phyloP scores from a whole-genome alignment of 2,329 filamentous ascomycete genomes.

The Aspergillus sp. region DNA sequence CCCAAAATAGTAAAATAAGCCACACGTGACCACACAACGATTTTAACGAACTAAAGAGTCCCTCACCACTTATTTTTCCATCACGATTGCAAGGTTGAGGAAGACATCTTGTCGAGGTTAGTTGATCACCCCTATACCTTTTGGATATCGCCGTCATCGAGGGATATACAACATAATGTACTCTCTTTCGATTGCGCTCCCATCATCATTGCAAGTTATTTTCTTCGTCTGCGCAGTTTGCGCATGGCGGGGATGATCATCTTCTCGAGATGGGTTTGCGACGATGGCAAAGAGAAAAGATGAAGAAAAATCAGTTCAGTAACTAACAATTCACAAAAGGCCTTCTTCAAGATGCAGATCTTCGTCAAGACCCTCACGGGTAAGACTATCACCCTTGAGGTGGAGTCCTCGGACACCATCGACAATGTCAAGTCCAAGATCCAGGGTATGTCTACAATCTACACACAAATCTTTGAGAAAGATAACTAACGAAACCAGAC shows the following conservation, averaged over 20 bases:
- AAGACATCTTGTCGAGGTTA: conserved; percentile 59
- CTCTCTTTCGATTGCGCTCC: no score
- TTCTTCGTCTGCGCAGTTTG: neutral
- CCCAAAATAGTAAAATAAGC: neutral
- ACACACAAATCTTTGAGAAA: neutral
- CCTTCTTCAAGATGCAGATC: conserved; percentile 49
- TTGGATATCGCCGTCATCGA: no score
- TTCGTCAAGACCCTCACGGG: conserved; percentile 77
- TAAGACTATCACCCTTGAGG: conserved; percentile 99
- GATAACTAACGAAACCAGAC: conserved; percentile 55
- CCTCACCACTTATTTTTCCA: conserved; percentile 18
- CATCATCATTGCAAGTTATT: neutral
- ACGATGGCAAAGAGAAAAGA: neutral
- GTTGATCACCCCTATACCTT: conserved; percentile 17
- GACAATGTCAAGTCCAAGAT: conserved; percentile 99
- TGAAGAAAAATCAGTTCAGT: neutral
- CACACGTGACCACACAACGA: conserved; percentile 38
- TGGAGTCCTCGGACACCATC: conserved; percentile 99
- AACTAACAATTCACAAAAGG: conserved; percentile 23
- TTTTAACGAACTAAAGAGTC: conserved; percentile 29
- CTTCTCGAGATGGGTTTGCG: no score
- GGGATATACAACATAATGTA: no score
- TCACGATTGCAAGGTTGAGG: conserved; percentile 49
- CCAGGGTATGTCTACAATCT: conserved; percentile 49
- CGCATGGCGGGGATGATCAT: no score